phyloP scores from a whole-genome alignment of 2,329 filamentous ascomycete species.

The Plectosphaerella plurivora region DNA sequence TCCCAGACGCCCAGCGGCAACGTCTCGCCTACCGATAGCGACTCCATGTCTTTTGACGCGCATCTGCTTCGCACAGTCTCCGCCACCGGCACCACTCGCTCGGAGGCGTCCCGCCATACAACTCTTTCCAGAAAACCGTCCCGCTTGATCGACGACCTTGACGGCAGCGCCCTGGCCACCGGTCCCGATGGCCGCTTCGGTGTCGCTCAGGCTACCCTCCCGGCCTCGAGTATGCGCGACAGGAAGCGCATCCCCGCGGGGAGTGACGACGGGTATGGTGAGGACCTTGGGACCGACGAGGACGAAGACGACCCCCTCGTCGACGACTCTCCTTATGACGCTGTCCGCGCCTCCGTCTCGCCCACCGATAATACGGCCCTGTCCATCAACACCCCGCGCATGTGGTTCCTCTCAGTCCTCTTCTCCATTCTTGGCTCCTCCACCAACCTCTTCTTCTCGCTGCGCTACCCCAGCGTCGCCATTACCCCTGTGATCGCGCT shows the following conservation, averaged over 20 bases:
- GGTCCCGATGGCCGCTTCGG: constrained; percentile 51
- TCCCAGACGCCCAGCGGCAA: constrained; percentile 28
- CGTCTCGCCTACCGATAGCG: constrained; percentile 28
- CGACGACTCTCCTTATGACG: constrained; percentile 72
- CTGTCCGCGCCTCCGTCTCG: constrained; percentile 75
- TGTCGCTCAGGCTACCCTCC: constrained; percentile 41
- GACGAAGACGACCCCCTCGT: constrained; percentile 44
- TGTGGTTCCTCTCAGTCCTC: constrained; percentile 77
- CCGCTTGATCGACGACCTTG: constrained; percentile 43
- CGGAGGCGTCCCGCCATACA: constrained; percentile 21
- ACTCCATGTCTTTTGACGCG: constrained; percentile 22
- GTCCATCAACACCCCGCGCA: constrained; percentile 84
- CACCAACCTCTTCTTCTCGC: constrained; percentile 82
- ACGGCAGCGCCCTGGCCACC: constrained; percentile 44
- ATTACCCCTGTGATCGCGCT: constrained; percentile 87
- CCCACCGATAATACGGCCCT: constrained; percentile 70
- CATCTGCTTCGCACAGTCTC: constrained; percentile 28
- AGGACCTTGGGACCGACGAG: constrained; percentile 27
- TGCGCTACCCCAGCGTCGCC: constrained; percentile 85
- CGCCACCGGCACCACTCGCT: constrained; percentile 27
- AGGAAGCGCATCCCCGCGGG: constrained; percentile 14
- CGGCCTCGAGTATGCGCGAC: constrained; percentile 39
- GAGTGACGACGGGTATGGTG: constrained; percentile 19
- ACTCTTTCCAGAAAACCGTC: constrained; percentile 25
- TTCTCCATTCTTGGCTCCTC: constrained; percentile 79